A percentile compares a stretch with the other conserved stretches of the same genome.
Conservation (phyloP, 78 protist species). For the Dictyostelium brefeldianum region DNA sequence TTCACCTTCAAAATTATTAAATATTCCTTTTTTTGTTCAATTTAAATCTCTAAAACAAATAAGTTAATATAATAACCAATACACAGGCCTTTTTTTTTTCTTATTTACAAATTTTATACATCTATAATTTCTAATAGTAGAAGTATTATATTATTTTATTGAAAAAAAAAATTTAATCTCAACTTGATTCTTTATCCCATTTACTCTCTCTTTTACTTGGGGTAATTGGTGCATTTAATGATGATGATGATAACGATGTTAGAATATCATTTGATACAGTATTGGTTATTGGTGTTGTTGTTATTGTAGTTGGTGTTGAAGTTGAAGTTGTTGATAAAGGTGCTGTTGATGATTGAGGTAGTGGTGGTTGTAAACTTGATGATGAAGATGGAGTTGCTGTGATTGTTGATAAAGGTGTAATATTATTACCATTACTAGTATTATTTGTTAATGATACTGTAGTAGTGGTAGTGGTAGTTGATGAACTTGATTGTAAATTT, state of each 20-base stretch:
- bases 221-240: conserved; percentile 32
- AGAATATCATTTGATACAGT: background rate
- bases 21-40: no score
- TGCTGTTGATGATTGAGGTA: background rate
- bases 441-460: background rate
- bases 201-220: conserved; percentile 44
- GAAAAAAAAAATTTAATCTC: no score
- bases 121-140: background rate
- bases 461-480: background rate
- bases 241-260: conserved; percentile 2
- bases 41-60: no score
- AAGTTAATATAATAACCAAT: no score
- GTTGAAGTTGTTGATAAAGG: background rate
- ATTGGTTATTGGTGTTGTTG: background rate
- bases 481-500: background rate
- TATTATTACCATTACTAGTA: background rate
- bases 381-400: background rate
- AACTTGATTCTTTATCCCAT: conserved; percentile 25
- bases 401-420: no score
- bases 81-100: no score
- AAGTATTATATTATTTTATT: background rate
- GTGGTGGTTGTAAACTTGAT: background rate
- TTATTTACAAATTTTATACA: no score
- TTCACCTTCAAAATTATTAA: no score
- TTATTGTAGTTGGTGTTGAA: background rate